A percentile compares a stretch with the other conserved stretches of the same genome.
phyloP scores from a whole-genome alignment of 208 protist species.

The Balamuthia mandrillaris region DNA sequence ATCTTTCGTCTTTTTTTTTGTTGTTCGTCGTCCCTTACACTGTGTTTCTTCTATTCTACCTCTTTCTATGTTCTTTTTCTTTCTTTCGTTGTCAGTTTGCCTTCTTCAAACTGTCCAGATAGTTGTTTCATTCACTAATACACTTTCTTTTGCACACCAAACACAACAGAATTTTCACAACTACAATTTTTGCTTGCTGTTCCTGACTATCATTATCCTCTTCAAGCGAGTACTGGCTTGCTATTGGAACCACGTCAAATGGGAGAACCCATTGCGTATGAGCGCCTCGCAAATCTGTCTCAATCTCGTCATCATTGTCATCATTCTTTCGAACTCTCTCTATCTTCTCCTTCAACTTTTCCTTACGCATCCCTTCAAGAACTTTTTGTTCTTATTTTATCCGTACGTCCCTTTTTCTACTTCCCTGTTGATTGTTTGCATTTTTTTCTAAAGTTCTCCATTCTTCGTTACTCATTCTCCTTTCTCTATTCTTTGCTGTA shows the following conservation, averaged over 20 bases:
- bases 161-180: background rate
- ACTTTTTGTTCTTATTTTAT: slow-evolving; percentile 25
- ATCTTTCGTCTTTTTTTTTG: background rate
- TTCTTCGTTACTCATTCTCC: background rate
- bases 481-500: background rate
- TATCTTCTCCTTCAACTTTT: slow-evolving; percentile 31
- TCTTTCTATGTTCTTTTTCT: background rate
- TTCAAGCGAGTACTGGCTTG: background rate
- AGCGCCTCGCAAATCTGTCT: slow-evolving; percentile 11
- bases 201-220: background rate
- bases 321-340: slow-evolving; percentile 14
- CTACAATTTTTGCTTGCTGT: slow-evolving; percentile 37
- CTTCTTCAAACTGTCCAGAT: no score
- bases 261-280: slow-evolving; percentile 9
- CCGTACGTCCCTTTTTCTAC: background rate
- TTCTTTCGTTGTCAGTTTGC: background rate
- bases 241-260: slow-evolving; percentile 25
- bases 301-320: slow-evolving; percentile 29
- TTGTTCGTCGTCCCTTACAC: background rate
- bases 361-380: slow-evolving; percentile 35
- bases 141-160: background rate
- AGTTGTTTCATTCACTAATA: no score
- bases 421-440: background rate
- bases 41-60: background rate
- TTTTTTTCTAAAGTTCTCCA: background rate